phyloP scores from a whole-genome alignment of 805 yeast species.

The Candida tallmaniae region DNA sequence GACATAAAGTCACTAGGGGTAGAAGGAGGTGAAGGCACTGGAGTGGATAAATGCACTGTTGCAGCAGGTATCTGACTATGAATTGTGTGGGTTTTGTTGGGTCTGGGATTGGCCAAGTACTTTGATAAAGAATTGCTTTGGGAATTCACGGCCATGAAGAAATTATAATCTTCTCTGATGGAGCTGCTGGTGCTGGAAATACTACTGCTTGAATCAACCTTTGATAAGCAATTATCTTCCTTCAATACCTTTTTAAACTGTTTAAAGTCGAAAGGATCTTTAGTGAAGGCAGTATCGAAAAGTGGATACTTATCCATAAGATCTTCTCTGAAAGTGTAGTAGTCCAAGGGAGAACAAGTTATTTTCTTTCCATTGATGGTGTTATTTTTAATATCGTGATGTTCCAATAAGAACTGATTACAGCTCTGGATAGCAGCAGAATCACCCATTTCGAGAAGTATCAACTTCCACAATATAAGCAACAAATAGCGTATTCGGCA shows the following conservation, averaged over 20 bases:
- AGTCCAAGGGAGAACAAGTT: constrained; percentile 78
- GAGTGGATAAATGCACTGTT: constrained; percentile 73
- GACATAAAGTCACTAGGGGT: constrained; percentile 42
- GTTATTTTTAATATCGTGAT: constrained; percentile 29
- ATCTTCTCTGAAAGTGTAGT: constrained; percentile 74
- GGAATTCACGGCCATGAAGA: constrained; percentile 36
- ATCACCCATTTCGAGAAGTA: constrained; percentile 63
- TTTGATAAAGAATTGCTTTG: constrained; percentile 55
- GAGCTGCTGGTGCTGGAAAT: constrained; percentile 10
- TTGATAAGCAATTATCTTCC: constrained; percentile 9
- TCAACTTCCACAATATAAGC: constrained; percentile 47
- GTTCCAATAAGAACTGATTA: constrained; percentile 42
- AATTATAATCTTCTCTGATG: constrained; percentile 21
- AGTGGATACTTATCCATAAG: constrained; percentile 72
- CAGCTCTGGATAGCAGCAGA: constrained; percentile 32
- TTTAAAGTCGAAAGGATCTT: constrained; percentile 12
- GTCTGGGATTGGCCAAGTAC: constrained; percentile 54
- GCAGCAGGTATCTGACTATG: constrained; percentile 48
- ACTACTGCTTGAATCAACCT: neutral
- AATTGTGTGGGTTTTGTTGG: constrained; percentile 41
- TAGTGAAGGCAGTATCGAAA: constrained; percentile 47
- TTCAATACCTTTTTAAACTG: constrained; percentile 28
- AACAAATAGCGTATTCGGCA: constrained; percentile 56
- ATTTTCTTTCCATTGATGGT: constrained; percentile 25
- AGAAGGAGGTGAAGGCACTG: constrained; percentile 77